Base-by-base conservation (phyloP, 306 rosid species). In the Vachellia collinsii region DNA sequence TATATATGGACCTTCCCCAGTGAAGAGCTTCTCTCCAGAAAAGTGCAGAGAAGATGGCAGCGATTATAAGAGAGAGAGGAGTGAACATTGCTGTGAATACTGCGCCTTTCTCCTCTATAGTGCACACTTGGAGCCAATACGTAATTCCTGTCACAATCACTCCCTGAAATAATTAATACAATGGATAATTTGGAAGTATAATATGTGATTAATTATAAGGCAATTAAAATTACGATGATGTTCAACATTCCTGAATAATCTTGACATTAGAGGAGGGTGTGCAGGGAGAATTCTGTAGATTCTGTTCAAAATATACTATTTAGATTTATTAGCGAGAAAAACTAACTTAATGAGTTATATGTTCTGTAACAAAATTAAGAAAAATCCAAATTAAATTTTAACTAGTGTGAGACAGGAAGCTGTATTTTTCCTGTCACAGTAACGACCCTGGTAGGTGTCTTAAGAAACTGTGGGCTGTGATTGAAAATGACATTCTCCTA, bases 61-160 rank as follows among this genome's bases (percentile, higher is more conserved):
- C 92, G 20, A 92, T 86, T 22, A 92, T 79, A 0, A 94, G 92
- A 11, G 98, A 88, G 6, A 94, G 79, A 42, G 98, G 98, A 48
- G 98, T 91, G 83, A 94, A 92, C 89, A 89, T 84, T 42, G 98
- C 88, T 7, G 92, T 92, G 86, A 94, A 94, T 61, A 94, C 97
- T 17, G 98, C 88, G 69, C 98, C 98, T 87, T 87, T 91, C 46
- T 81, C 89, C 90, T 94, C 95, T 78, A 94, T 88, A 1, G 74
- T 80, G 89, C 97, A 94, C 8, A 91, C 91, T 94, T 92, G 98
- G 12, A 94, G 81, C 98, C 98, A 94, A 68, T 94, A 92, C 11
- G 95, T 85, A 37, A 92, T 85, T 23, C 87, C 98, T 11, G 97
- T 88, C 17, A 91, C 98, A 36, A 94, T 71, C 75, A 94, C 53